phyloP scores from a whole-genome alignment of 805 yeast species.

The Spathaspora boniae region DNA sequence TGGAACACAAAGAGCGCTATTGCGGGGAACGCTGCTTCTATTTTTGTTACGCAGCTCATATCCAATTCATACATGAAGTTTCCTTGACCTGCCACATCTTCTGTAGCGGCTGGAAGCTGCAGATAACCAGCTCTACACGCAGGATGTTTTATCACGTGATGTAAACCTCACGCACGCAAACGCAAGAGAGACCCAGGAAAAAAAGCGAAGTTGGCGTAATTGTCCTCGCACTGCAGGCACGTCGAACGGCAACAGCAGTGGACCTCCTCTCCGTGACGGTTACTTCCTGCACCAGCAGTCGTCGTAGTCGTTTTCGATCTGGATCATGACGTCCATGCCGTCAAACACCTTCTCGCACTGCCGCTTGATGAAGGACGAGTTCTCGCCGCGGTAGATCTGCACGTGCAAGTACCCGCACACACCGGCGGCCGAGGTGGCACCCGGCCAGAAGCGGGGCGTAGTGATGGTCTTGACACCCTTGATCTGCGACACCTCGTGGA shows the following conservation, averaged over 20 bases:
- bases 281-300: slow-evolving; percentile 61
- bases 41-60: too few relatives aligned
- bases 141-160: too few relatives aligned
- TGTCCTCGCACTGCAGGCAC: too few relatives aligned
- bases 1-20: too few relatives aligned
- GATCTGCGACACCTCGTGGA: slow-evolving; percentile 63
- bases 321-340: slow-evolving; percentile 55
- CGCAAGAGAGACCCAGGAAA: too few relatives aligned
- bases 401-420: slow-evolving; percentile 73
- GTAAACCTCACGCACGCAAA: too few relatives aligned
- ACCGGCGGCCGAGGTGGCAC: slow-evolving; percentile 16
- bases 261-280: neutral
- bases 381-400: slow-evolving; percentile 67
- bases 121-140: too few relatives aligned
- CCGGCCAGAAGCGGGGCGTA: slow-evolving; percentile 91
- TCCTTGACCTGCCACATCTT: too few relatives aligned
- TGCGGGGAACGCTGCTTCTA: too few relatives aligned
- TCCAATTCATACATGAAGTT: too few relatives aligned
- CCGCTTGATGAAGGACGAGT: slow-evolving; percentile 54
- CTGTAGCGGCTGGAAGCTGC: too few relatives aligned
- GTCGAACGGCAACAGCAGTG: neutral
- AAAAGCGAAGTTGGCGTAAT: too few relatives aligned
- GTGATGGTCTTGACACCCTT: slow-evolving; percentile 84
- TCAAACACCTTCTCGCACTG: slow-evolving; percentile 56
- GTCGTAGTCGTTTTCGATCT: slow-evolving; percentile 62